phyloP scores from a whole-genome alignment of 176 grass and related monocot species.

The Miscanthus lutarioriparius region DNA sequence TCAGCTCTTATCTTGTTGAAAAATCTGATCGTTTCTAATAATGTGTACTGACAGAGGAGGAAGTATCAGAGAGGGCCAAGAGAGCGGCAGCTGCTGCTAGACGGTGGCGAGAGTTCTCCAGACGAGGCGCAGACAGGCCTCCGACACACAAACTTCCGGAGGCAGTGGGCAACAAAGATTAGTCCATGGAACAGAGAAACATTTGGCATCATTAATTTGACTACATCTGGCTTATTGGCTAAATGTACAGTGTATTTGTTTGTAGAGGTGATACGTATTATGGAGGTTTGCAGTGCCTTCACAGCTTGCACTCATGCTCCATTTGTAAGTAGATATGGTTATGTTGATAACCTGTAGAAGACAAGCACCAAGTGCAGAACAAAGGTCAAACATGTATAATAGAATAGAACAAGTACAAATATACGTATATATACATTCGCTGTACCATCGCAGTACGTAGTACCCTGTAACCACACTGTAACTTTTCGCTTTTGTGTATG shows the following conservation, averaged over 20 bases:
- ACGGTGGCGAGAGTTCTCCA: conserved; percentile 92
- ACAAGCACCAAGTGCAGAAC: conserved; percentile 9
- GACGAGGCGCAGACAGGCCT: conserved; percentile 51
- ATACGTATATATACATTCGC: not conserved
- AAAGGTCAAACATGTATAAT: conserved; percentile 4
- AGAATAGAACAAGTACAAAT: not conserved
- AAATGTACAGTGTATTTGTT: conserved; percentile 25
- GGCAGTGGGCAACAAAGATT: conserved; percentile 57
- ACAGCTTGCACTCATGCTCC: not conserved
- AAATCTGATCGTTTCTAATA: conserved; percentile 8
- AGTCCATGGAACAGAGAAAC: conserved; percentile 13
- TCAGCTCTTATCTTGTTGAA: not conserved
- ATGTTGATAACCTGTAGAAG: not conserved
- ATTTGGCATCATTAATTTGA: not conserved
- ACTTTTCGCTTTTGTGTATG: not conserved
- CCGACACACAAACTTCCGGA: conserved; percentile 77
- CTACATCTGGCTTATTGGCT: not conserved
- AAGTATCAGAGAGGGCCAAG: conserved; percentile 65
- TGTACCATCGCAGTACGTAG: not conserved
- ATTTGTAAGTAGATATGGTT: not conserved
- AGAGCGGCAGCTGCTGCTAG: conserved; percentile 70
- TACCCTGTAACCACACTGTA: not conserved
- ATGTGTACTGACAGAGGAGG: conserved; percentile 45
- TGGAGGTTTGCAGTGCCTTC: not conserved
- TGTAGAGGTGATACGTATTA: too few species aligned